A percentile compares a stretch with the other conserved stretches of the same genome.
Conservation (phyloP, 495 filamentous ascomycete species). For the Penicillium samsonianum region DNA sequence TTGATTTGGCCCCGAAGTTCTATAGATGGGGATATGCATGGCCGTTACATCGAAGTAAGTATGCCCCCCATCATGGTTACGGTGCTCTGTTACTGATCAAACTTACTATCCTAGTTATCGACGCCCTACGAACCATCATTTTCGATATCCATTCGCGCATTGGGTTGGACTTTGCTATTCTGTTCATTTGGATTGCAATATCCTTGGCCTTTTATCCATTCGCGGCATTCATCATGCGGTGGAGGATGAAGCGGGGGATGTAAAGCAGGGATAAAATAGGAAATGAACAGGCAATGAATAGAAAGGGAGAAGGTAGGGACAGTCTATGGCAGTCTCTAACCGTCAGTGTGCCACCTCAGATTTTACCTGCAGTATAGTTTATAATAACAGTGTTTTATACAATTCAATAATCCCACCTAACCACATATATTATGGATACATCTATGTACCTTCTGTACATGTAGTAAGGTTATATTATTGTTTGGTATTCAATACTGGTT, state of each 20-base stretch:
- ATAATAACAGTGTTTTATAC: too few species aligned
- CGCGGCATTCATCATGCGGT: constrained; percentile 58
- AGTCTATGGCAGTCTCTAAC: not conserved
- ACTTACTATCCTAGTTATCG: constrained; percentile 50
- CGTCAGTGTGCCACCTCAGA: too few species aligned
- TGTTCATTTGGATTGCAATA: constrained; percentile 61
- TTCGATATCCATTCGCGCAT: constrained; percentile 65
- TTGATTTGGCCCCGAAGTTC: constrained; percentile 60
- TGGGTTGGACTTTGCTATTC: constrained; percentile 63
- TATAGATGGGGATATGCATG: constrained; percentile 71
- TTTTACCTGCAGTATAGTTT: too few species aligned
- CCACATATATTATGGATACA: too few species aligned
- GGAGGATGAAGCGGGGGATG: constrained; percentile 51
- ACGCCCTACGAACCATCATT: constrained; percentile 61
- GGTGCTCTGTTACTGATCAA: not conserved
- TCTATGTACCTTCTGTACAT: too few species aligned
- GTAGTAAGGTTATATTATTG: too few species aligned
- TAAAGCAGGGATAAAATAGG: not conserved
- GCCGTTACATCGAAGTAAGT: constrained; percentile 65
- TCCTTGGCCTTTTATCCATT: constrained; percentile 62
- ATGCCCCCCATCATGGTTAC: not conserved
- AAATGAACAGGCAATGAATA: not conserved
- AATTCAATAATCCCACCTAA: too few species aligned
- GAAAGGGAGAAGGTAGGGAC: not conserved
- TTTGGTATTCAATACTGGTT: too few species aligned